These are phyloP conservation scores for Conoideocrella luteorostrata DNA, from an alignment of 2,329 filamentous ascomycete genomes.

Conservation along the genomic window DNA sequence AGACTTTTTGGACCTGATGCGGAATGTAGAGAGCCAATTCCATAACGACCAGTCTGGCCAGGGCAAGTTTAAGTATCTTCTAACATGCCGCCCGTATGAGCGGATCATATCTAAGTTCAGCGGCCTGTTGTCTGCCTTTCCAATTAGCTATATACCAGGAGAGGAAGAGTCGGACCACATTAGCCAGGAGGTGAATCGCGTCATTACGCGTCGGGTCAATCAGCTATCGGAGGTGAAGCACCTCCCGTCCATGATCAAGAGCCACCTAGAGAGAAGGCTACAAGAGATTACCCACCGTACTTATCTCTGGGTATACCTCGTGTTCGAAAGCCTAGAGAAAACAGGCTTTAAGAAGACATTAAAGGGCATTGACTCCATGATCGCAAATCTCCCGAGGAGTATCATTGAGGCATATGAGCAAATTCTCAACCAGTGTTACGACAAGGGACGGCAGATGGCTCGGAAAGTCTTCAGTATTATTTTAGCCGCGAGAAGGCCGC, in stretches of 20 bases:
- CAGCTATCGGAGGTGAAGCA: conserved; percentile 12
- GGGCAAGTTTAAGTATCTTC: conserved; percentile 24
- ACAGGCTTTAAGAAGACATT: conserved; percentile 16
- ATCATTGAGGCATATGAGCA: not conserved
- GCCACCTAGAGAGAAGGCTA: conserved; percentile 14
- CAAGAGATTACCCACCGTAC: conserved; percentile 21
- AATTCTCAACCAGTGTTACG: not conserved
- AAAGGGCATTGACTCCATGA: conserved; percentile 12
- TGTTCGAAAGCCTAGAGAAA: conserved; percentile 24
- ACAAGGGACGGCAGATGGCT: not conserved
- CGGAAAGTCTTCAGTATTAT: too few relatives aligned
- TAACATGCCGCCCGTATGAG: conserved; percentile 29
- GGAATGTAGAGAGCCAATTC: conserved; percentile 7
- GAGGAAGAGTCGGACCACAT: conserved; percentile 33
- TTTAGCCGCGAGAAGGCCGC: too few relatives aligned
- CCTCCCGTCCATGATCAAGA: conserved; percentile 12
- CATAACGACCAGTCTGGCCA: not conserved
- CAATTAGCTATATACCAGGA: conserved; percentile 27
- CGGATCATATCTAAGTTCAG: conserved; percentile 21
- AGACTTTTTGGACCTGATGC: conserved; percentile 17
- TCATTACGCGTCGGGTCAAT: conserved; percentile 23
- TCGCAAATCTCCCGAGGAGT: conserved; percentile 8
- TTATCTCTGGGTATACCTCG: conserved; percentile 31
- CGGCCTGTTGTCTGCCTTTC: conserved; percentile 14
- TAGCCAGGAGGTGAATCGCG: conserved; percentile 26